Base-by-base conservation (phyloP, 2,329 filamentous ascomycete species). In the Chaetomiaceae sp. region DNA sequence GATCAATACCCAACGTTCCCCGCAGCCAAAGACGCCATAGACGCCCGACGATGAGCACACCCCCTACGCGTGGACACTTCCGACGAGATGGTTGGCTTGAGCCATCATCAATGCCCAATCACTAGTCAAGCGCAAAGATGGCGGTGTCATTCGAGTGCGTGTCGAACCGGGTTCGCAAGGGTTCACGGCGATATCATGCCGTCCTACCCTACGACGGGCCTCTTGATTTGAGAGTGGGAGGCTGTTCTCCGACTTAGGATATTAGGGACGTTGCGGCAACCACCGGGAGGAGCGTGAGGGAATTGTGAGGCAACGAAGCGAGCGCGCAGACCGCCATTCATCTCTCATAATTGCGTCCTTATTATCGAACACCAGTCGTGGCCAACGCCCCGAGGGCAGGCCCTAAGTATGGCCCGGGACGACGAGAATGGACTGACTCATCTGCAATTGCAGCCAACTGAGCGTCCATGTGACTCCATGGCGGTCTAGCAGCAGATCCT, bases 1-100 rank as follows among this genome's bases (percentile, higher is more conserved):
- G 55, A 59, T 59, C 34, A 54, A 34, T 61, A 63, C 63, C 63
- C 60, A 63, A 63, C 60, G 54, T 48, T 53, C 53, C 58, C 58
- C 54, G 43, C 58, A 46, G 20, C 42, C 36, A 25, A 52, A 43
- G 38, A 45, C 40, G 47, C 43, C 56, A 57, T 59, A 58, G 58
- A 54, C 57, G 58, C 59, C 61, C 55, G 55, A 63, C 53, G 52
- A 58, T 59, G 53, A 58, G 46, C 51, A 58, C 55, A 61, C 58
- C 55, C 54, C 55, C 54, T 42, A 29, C 53, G 53, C 33, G 34
- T 46, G 25, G 53, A 29, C 27, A 16, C 30, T 10, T 58, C 36
- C 41, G 40, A 20, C 30, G 47, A 50, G 20, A 42, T 57, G 56
- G 43, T 48, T 57, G 53, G 55, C 14, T 44, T 41, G 27, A 16